Evolutionary conservation across 306 rosid species (phyloP), one percentile per base, ranked within the genome.

Genomic region (Corylus americana): DNA sequence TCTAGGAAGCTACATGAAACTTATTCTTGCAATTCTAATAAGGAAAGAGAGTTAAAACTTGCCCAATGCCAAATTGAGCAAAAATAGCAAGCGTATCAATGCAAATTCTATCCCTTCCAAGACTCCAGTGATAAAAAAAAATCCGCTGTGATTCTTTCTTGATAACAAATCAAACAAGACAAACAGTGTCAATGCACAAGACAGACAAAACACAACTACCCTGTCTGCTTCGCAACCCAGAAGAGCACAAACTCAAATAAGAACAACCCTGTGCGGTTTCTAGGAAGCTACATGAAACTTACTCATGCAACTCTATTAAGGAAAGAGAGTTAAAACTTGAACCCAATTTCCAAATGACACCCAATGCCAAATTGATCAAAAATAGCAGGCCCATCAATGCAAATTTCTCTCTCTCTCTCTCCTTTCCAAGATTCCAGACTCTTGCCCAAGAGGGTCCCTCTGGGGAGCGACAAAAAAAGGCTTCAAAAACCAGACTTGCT

Each of bases 21-120:
- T 71, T 20, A 8, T 2, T 0, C 22, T 47, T n/a, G 63, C 59
- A 47, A 45, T 77, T 49, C 4, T 48, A 11, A 31, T 71, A 76
- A 81, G 82, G 80, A 18, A 81, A 78, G 27, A 45, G 31, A 73
- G 45, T 50, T 8, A 29, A 68, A 73, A 76, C 20, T 42, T 42
- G 22, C 57, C 3, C 11, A 50, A 31, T 14, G 4, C 54, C 31
- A 47, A 71, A 78, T 12, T 16, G 18, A 55, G 0, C 45, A 42
- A 42, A 42, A 42, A 42, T 42, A 42, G 45, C 45, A 42, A 9
- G 45, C 1, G 1, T 42, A 42, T 42, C 45, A 42, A 42, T 42
- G 45, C 45, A 5, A 42, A 42, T 42, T 42, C 45, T 42, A 1
- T 42, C 7, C 8, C 45, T 42, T 42, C 44, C 45, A 42, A 42